These are phyloP conservation scores for Cladorrhinum samala DNA, from an alignment of 495 filamentous ascomycete species.

Conservation along the genomic window DNA sequence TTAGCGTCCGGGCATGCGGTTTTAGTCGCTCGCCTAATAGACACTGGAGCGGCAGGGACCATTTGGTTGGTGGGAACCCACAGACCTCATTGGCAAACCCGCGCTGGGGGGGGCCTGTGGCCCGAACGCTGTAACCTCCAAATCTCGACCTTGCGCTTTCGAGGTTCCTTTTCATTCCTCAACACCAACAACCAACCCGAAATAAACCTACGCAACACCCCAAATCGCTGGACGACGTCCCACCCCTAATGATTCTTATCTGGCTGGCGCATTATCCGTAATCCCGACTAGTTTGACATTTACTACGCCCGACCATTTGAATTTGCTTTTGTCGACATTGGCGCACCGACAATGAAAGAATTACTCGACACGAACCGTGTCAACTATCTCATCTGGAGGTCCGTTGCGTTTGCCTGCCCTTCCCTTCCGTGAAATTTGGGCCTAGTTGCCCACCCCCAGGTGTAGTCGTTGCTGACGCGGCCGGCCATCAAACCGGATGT, in stretches of 20 bases:
- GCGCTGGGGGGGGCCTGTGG: constrained; percentile 14
- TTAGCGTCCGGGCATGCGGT: constrained; percentile 23
- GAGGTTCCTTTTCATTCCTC: constrained; percentile 28
- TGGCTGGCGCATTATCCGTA: neutral
- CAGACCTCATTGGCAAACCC: constrained; percentile 15
- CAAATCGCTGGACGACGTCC: no score
- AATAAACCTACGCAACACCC: constrained; percentile 11
- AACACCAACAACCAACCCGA: constrained; percentile 14
- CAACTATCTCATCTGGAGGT: constrained; percentile 99
- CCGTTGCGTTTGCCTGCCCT: constrained; percentile 41
- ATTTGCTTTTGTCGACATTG: constrained; percentile 19
- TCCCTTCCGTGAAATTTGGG: constrained; percentile 9
- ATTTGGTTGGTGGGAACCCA: constrained; percentile 16
- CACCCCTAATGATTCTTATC: no score
- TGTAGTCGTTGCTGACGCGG: constrained; percentile 17
- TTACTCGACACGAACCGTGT: constrained; percentile 82
- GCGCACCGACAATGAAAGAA: constrained; percentile 47
- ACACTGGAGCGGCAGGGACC: constrained; percentile 27
- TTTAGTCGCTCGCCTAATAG: constrained; percentile 32
- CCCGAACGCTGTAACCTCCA: constrained; percentile 27
- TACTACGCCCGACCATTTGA: constrained; percentile 19
- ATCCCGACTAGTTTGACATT: neutral
- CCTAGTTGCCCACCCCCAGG: constrained; percentile 10
- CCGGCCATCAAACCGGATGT: constrained; percentile 21
- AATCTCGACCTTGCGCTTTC: constrained; percentile 31